phyloP scores from a whole-genome alignment of 306 rosid species.

The Citrullus mucosospermus region DNA sequence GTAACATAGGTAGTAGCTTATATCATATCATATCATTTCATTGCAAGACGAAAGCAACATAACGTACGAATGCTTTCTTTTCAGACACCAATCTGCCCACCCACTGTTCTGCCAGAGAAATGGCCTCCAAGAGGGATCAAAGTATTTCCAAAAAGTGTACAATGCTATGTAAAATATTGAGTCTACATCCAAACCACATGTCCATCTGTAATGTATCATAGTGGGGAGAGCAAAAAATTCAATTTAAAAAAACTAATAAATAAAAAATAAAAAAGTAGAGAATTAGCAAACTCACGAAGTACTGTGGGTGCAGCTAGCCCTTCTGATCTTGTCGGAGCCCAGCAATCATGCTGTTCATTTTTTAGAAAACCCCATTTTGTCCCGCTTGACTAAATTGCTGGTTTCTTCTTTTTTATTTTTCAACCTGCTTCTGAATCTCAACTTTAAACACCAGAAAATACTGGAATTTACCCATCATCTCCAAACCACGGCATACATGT shows the following conservation, averaged over 20 bases:
- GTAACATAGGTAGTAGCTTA: neutral
- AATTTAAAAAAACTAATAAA: too few species aligned
- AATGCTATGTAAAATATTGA: neutral
- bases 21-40: neutral
- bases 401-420: neutral
- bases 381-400: neutral
- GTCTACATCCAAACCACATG: neutral
- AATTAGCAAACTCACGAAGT: neutral
- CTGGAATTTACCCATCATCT: neutral
- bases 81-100: constrained; percentile 4
- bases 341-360: neutral
- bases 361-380: neutral
- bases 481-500: neutral
- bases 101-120: neutral
- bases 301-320: neutral
- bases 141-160: neutral
- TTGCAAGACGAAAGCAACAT: constrained; percentile 8
- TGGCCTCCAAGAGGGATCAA: neutral
- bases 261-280: neutral
- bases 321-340: neutral
- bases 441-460: neutral
- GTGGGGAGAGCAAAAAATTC: neutral
- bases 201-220: neutral
- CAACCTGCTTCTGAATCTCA: neutral
- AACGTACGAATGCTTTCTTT: constrained; percentile 2